phyloP scores from a whole-genome alignment of 257 asterid species.

The Penstemon eatonii region DNA sequence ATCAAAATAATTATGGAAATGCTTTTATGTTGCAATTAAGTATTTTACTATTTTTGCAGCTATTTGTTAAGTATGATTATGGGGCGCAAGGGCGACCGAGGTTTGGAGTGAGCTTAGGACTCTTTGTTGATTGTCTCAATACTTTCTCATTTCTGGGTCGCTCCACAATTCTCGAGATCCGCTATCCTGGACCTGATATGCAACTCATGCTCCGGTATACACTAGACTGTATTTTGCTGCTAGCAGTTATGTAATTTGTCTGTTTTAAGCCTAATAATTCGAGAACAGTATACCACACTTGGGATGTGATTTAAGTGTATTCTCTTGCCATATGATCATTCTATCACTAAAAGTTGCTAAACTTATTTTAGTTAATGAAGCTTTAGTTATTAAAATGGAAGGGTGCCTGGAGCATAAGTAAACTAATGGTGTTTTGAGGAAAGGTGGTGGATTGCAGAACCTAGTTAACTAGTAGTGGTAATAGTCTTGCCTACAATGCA shows the following conservation, averaged over 20 bases:
- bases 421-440: slow-evolving; percentile 11
- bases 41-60: slow-evolving; percentile 33
- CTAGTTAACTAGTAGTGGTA: background rate
- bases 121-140: slow-evolving; percentile 78
- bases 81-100: slow-evolving; percentile 86
- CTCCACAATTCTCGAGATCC: slow-evolving; percentile 64
- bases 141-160: slow-evolving; percentile 82
- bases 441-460: slow-evolving; percentile 7
- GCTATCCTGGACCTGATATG: slow-evolving; percentile 96
- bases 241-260: too few relatives aligned
- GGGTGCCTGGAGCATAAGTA: background rate
- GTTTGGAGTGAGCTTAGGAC: slow-evolving; percentile 87
- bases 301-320: background rate
- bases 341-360: too few relatives aligned
- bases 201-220: slow-evolving; percentile 82
- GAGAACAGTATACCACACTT: background rate
- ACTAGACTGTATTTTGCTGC: background rate
- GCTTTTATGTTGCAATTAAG: slow-evolving; percentile 13
- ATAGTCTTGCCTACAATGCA: background rate
- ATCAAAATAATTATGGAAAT: background rate
- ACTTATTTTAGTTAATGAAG: too few relatives aligned
- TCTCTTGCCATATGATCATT: too few relatives aligned
- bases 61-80: slow-evolving; percentile 72
- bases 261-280: background rate
- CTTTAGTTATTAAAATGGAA: too few relatives aligned